Base-by-base conservation (phyloP, 2,329 filamentous ascomycete species). In the Aspergillus unguis region DNA sequence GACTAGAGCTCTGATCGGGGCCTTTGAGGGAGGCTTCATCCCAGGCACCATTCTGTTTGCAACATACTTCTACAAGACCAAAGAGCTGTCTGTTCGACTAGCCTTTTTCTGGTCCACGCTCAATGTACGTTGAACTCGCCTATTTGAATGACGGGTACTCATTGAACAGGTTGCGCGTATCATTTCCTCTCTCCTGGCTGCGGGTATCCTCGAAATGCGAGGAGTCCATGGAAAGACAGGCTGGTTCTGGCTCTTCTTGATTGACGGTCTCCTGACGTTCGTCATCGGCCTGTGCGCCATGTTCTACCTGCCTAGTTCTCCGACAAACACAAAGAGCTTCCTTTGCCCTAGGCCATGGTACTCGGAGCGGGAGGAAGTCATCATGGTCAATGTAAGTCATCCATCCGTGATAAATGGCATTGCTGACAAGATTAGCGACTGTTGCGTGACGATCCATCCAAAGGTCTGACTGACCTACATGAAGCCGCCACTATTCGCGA, bases 391-490 rank as follows among this genome's bases (percentile, higher is more conserved):
- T 29, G 61, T 59, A 54, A 4, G 42, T 6, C 11, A 26, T 29
- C n/a, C 32, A 25, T 6, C n/a, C 11, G 26, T 9, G 9, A 3
- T 37, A 4, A 8, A 43, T 31, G 2, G 2, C 29, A 25, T 36
- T 32, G 23, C 33, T 11, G 10, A 28, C 28, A 23, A 1, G 17
- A 6, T 31, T n/a, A 75, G 63, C 74, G 78, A 5, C 74, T 81
- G 8, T 68, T 81, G 9, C 75, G 79, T 32, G 79, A 81, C 44
- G 79, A 81, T 58, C 78, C 79, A 0, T 78, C 78, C 33, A 82
- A 81, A 65, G 79, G 65, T 10, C 68, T 79, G 9, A 80, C 77
- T 0, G 68, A 70, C 10, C 62, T 80, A 48, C 70, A 75, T 52
- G 73, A 80, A 54, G 70, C 73, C 6, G 68, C 69, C 2, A 77